Percentiles rank a stretch among this genome's conserved stretches.
phyloP scores from a whole-genome alignment of 1,139 yeast genomes.

The Candida tetrigidarum region DNA sequence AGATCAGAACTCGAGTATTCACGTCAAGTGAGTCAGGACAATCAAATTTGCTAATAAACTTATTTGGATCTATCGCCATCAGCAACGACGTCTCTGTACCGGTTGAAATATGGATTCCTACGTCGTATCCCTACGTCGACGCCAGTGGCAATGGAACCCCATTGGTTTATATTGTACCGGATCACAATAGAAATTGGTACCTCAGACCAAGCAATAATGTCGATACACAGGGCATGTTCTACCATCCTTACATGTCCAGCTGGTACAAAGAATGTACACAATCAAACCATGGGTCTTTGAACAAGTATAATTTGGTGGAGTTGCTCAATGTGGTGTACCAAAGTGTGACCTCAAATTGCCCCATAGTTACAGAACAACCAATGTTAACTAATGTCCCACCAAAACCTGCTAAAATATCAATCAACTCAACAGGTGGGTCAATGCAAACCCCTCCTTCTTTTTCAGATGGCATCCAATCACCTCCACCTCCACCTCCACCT shows the following conservation, averaged over 20 bases:
- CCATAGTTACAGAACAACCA: conserved; percentile 21
- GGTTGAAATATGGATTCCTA: conserved; percentile 78
- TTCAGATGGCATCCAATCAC: background rate
- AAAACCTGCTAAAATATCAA: conserved; percentile 26
- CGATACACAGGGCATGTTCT: conserved; percentile 75
- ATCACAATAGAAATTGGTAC: conserved; percentile 37
- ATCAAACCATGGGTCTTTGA: conserved; percentile 13
- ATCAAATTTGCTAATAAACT: conserved; percentile 61
- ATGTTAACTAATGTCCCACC: conserved; percentile 19
- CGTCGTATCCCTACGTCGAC: conserved; percentile 57
- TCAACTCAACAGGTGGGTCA: conserved; percentile 6
- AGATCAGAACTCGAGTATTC: conserved; percentile 73
- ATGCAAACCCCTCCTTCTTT: background rate
- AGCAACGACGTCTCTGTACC: conserved; percentile 50
- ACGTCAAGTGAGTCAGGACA: conserved; percentile 60
- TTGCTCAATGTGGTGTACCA: conserved; percentile 41
- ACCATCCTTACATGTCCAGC: conserved; percentile 65
- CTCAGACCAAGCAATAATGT: conserved; percentile 67
- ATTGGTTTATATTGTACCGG: conserved; percentile 59
- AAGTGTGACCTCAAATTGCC: conserved; percentile 44
- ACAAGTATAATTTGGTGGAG: conserved; percentile 38
- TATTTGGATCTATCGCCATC: conserved; percentile 60
- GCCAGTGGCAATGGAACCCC: conserved; percentile 54
- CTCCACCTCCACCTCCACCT: background rate
- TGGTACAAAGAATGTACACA: conserved; percentile 50